Base-by-base conservation (phyloP, 768 basidiomycete species). In the Rhodotorula sphaerocarpa region DNA sequence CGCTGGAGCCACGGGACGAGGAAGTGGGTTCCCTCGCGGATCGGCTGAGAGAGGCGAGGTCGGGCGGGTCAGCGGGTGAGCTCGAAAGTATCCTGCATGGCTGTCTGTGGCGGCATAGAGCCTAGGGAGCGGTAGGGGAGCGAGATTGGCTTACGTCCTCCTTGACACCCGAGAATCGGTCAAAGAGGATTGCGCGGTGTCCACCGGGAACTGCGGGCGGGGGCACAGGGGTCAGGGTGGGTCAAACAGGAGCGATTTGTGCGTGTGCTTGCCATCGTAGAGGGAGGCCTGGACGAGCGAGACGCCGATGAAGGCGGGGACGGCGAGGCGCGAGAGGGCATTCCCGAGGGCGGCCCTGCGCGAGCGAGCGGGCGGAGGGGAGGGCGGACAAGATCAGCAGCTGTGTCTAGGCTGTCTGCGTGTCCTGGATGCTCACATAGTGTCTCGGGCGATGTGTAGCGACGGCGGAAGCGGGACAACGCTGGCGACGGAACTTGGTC, bases 1-100 rank as follows among this genome's bases (percentile, higher is more conserved):
- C 86, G 83, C 76, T 97, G 66, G 48, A 96, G 79, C 89, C 91
- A 90, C 39, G 95, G 95, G 69, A 99, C 79, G 61, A 97, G 80
- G 76, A 99, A 85, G 76, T 99, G 95, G 11, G 95, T 99, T 14
- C 95, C 95, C 76, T 99, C 95, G 10, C 82, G 82, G 14, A 84
- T 82, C 15, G 92, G 86, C 91, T 93, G 52, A 5, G 16, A 25
- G 34, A 5, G n/a, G n/a, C 11, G 20, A 34, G 25, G 34, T 14
- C 39, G 47, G 15, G 10, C 15, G 33, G 23, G 44, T 30, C 33
- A 39, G 39, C 18, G 39, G 18, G 39, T 39, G 11, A 39, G 39
- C 39, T 39, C 39, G 39, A 10, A 18, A 9, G 39, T 18, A 39
- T 9, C 10, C 39, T 39, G 39, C 39, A 39, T 18, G 18, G 39